phyloP scores from a whole-genome alignment of 2,329 filamentous ascomycete species.

The Fusarium sp. region DNA sequence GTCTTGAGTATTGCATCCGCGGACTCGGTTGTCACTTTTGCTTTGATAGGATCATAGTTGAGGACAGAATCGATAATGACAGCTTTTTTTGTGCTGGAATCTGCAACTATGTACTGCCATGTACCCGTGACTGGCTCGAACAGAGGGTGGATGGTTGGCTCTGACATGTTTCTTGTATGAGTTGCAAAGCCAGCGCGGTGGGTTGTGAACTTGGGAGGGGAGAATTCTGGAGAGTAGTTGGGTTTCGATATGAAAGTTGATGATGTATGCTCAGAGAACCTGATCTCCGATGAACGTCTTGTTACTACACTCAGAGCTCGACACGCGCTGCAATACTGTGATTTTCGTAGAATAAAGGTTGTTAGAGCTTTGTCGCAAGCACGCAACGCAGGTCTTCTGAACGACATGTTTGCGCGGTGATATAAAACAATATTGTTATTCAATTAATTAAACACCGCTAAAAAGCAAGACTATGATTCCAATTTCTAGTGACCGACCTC shows the following conservation, averaged over 20 bases:
- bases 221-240: too few relatives aligned
- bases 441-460: neutral
- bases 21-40: conserved; percentile 58
- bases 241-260: neutral
- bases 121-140: conserved; percentile 56
- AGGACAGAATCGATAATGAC: conserved; percentile 72
- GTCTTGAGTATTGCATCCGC: conserved; percentile 64
- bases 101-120: conserved; percentile 70
- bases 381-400: neutral
- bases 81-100: conserved; percentile 59
- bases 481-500: conserved; percentile 1
- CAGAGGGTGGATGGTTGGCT: conserved; percentile 29
- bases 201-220: neutral
- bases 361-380: neutral
- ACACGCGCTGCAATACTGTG: neutral
- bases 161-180: neutral
- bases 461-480: fast-evolving
- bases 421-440: neutral
- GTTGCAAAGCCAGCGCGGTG: neutral
- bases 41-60: conserved; percentile 61
- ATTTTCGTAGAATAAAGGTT: neutral
- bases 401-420: neutral
- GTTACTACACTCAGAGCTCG: neutral
- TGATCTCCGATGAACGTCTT: neutral
- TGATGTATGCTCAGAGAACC: neutral